Base-by-base conservation (phyloP, 441 rosid species). In the Gossypium aridum region DNA sequence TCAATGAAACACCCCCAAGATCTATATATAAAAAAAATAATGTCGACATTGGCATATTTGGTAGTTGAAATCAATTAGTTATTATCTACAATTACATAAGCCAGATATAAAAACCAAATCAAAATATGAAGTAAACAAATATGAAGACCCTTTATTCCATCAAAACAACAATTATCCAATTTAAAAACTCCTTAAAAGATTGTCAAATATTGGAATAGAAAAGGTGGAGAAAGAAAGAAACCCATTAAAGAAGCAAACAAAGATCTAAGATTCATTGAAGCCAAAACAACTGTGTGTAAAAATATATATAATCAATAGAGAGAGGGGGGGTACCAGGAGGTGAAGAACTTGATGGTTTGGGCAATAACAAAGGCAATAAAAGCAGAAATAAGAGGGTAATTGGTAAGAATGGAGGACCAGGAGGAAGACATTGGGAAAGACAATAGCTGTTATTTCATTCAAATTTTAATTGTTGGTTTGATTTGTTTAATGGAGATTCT, bases 351-450 rank as follows among this genome's bases (percentile, higher is more conserved):
- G 80, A 79, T 80, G 71, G 82, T 76, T 61, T 95, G 99, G 37
- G 96, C 94, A 70, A 95, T 70, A 67, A 84, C 80, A 74, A 90
- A 88, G 45, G 93, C 82, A 7, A 81, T 45, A 10, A 90, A 6
- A 53, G 99, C 89, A 16, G 85, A 89, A 55, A 90, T 62, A 51
- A 95, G 91, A 77, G 97, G 97, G 63, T 80, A 91, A 77, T 91
- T 95, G 7, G 82, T 73, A 54, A 85, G 74, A 5, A 86, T 47
- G 0, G 90, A 82, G 6, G 39, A 34, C 39, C 13, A 49, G 16
- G 81, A 75, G 4, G 87, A 79, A 10, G 83, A 75, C 9, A 85
- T 68, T 3, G 89, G 83, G 54, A 90, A 83, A 37, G 83, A 69
- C 26, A 87, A 77, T 20, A 75, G 81, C 81, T 56, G 76, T 71